phyloP scores from a whole-genome alignment of 352 stramenopile genomes.

The Phytophthora tubulina region DNA sequence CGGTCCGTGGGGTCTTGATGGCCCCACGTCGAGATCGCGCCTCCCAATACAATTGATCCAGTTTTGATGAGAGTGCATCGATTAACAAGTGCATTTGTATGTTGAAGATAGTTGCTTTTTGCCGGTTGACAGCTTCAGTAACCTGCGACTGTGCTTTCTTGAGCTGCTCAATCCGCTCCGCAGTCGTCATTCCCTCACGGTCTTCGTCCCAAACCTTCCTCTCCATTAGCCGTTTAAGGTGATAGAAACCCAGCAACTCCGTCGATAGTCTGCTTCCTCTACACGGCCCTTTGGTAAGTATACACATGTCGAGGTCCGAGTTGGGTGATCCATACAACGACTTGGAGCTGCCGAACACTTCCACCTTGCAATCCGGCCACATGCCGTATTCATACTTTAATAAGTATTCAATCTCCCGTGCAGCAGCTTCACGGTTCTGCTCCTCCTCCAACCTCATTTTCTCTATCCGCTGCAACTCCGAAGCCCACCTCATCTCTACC shows the following conservation, averaged over 20 bases:
- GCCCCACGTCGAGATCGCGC: background rate
- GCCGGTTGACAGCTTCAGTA: conserved; percentile 8
- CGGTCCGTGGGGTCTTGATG: conserved; percentile 3
- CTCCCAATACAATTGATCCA: conserved; percentile 6
- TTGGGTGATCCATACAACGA: conserved; percentile 68
- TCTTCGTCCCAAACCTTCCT: conserved; percentile 24
- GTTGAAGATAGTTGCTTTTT: conserved; percentile 40
- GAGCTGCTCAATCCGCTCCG: conserved; percentile 44
- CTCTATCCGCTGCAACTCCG: conserved; percentile 44
- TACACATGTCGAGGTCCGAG: conserved; percentile 74
- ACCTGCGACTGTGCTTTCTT: conserved; percentile 25
- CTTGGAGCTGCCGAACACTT: conserved; percentile 74
- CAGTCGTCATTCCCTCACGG: background rate
- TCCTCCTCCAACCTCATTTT: conserved; percentile 45
- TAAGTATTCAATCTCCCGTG: conserved; percentile 40
- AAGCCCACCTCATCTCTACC: background rate
- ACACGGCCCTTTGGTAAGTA: conserved; percentile 26
- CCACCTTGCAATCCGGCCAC: conserved; percentile 45
- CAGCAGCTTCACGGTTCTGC: conserved; percentile 34
- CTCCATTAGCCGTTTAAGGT: conserved; percentile 51
- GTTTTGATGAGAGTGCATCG: conserved; percentile 24
- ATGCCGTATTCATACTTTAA: conserved; percentile 36
- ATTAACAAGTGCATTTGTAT: conserved; percentile 33
- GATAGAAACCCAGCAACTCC: conserved; percentile 38
- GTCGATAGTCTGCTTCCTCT: background rate